These are phyloP conservation scores for Ormosia emarginata DNA, from an alignment of 306 rosid species.

Conservation along the genomic window DNA sequence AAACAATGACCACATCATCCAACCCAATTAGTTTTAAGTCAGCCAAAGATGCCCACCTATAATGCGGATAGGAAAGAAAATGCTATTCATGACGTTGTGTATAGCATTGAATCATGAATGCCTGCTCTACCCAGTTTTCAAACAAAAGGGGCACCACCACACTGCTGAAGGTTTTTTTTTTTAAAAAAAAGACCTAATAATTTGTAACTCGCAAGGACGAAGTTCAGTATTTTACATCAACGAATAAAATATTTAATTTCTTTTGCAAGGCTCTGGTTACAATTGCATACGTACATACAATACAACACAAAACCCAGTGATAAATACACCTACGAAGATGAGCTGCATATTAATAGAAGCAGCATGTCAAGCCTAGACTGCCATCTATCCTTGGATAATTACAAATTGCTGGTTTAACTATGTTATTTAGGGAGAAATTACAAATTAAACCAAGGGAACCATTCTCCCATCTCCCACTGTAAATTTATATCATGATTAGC, in stretches of 20 bases:
- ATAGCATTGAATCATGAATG: background rate
- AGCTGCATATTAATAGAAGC: slow-evolving; percentile 28
- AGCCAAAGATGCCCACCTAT: background rate
- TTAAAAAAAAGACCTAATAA: background rate
- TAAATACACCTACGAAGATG: slow-evolving; percentile 7
- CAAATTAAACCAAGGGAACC: background rate
- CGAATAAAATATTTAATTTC: slow-evolving; percentile 25
- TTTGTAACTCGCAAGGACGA: background rate
- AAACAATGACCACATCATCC: background rate
- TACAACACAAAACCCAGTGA: slow-evolving; percentile 7
- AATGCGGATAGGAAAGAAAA: background rate
- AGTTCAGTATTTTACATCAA: slow-evolving; percentile 35
- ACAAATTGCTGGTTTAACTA: slow-evolving; percentile 15
- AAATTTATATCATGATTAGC: background rate
- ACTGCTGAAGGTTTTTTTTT: background rate
- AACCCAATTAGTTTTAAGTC: background rate
- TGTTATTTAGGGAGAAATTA: background rate
- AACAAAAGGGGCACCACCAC: background rate
- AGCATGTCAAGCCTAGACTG: background rate
- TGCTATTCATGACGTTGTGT: background rate
- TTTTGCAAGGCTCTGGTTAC: background rate
- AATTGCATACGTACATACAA: slow-evolving; percentile 25
- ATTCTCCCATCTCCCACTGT: background rate
- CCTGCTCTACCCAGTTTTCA: background rate
- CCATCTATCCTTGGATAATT: slow-evolving; percentile 23